Evolutionary conservation across 441 rosid species (phyloP), one percentile per base, ranked within the genome.

Genomic region (Lagerstroemia fauriei): DNA sequence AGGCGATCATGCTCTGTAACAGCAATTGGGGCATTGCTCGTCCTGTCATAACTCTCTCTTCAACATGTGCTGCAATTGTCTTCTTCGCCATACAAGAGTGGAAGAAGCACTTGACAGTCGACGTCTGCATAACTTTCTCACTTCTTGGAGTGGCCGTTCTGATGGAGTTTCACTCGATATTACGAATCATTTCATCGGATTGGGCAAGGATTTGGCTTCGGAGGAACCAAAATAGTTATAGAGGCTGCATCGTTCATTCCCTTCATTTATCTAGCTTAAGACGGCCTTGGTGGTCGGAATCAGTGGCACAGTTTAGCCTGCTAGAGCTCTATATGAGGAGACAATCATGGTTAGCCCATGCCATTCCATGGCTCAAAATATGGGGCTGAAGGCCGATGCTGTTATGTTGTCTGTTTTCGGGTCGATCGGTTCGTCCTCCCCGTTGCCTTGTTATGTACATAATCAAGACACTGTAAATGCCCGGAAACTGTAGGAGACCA

Each of bases 131-230:
- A 48, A 48, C 51, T 48, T 48, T 48, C 51, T 48, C 51, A 14
- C 51, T 48, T 48, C 51, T 48, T 48, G 51, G 51, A 48, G 51
- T 14, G 14, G 51, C 51, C 1, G 9, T 48, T 48, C 51, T 48
- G 51, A 48, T 48, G 14, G 51, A 48, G 12, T 48, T 10, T 14
- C 51, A 48, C 51, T 48, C 51, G 14, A 14, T 48, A 9, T 69
- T 22, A n/a, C 32, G 22, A 34, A 74, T 68, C 16, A 74, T 79
- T 4, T 79, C 75, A 34, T 79, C 76, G 25, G 82, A 79, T 48
- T 25, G 50, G 63, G 70, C 75, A 22, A 75, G 44, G 16, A 61
- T 48, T 48, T 48, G 51, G 51, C 51, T 48, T 2, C 51, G 7
- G 51, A 48, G 9, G 51, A 48, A 48, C 34, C 0, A 29, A 63